These are phyloP conservation scores for Penicillium sp. DNA, from an alignment of 2,329 filamentous ascomycete genomes.

Conservation along the genomic window DNA sequence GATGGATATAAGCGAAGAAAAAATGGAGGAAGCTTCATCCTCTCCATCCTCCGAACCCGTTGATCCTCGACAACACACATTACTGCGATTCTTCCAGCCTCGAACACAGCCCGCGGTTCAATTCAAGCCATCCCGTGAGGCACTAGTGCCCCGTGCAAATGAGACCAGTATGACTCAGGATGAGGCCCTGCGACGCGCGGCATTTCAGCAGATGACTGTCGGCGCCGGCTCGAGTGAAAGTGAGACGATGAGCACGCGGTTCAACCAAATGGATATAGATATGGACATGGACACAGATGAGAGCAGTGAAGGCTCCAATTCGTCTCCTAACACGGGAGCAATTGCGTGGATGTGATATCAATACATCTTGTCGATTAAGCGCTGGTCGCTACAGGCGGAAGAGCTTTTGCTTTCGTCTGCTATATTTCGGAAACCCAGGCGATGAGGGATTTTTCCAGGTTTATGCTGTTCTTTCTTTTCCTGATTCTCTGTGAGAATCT, in stretches of 20 bases:
- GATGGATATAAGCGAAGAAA: constrained; percentile 23
- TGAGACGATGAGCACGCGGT: constrained; percentile 25
- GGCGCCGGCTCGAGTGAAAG: constrained; percentile 18
- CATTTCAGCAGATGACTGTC: constrained; percentile 17
- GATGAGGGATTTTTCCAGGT: not conserved
- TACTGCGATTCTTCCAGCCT: constrained; percentile 42
- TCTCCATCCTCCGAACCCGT: constrained; percentile 27
- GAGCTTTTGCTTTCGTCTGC: not conserved
- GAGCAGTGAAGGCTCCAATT: constrained; percentile 20
- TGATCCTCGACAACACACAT: constrained; percentile 42
- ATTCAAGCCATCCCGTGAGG: constrained; percentile 19
- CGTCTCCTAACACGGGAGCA: constrained; percentile 23
- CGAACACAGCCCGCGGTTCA: constrained; percentile 17
- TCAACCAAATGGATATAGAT: constrained; percentile 29
- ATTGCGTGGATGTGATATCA: constrained; percentile 33
- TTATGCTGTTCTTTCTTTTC: not conserved
- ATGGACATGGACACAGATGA: constrained; percentile 29
- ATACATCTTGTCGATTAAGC: not conserved
- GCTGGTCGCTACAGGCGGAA: constrained; percentile 8
- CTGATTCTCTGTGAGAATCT: not conserved
- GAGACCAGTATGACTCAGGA: constrained; percentile 17
- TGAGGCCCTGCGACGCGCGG: constrained; percentile 19
- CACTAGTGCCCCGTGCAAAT: constrained; percentile 25
- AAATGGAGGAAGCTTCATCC: constrained; percentile 25
- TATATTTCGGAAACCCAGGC: not conserved